Percentiles rank a stretch among this genome's conserved stretches.
Evolutionary conservation across 1,284 basidiomycete genomes (phyloP).

Genomic region (Peniophora sp.): DNA sequence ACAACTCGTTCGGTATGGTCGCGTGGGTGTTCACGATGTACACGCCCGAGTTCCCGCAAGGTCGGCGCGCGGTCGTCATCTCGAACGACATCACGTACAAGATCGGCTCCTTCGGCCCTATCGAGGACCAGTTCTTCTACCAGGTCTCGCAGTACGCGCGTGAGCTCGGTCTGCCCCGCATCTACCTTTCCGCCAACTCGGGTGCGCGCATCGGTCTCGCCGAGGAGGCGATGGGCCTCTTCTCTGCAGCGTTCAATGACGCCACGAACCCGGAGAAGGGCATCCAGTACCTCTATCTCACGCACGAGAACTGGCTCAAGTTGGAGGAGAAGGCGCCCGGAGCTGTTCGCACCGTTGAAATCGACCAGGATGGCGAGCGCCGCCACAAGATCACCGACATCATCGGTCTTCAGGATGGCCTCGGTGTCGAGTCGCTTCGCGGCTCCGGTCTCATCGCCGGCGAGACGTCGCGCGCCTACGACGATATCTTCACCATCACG

Average conservation of each 20-base stretch:
- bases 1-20: constrained; percentile 97
- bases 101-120: constrained; percentile 96
- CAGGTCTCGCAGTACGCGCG: constrained; percentile 93
- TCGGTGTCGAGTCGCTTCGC: constrained; percentile 96
- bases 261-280: constrained; percentile 85
- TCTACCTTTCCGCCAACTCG: constrained; percentile 98
- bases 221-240: constrained; percentile 85
- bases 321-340: constrained; percentile 75
- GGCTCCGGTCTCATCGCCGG: constrained; percentile 98
- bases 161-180: constrained; percentile 80
- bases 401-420: constrained; percentile 92
- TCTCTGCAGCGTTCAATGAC: constrained; percentile 91
- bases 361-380: constrained; percentile 79
- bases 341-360: constrained; percentile 77
- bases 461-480: constrained; percentile 96
- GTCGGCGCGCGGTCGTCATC: constrained; percentile 84
- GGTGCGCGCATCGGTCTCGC: constrained; percentile 96
- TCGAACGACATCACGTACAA: constrained; percentile 99
- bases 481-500: constrained; percentile 99
- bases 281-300: constrained; percentile 94
- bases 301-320: constrained; percentile 77
- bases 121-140: constrained; percentile 96
- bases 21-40: constrained; percentile 93
- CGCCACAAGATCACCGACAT: constrained; percentile 95
- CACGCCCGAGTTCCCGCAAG: constrained; percentile 91